Evolutionary conservation across 202 grass and related monocot species (phyloP).

Genomic region (Schoenoplectus tabernaemontani): DNA sequence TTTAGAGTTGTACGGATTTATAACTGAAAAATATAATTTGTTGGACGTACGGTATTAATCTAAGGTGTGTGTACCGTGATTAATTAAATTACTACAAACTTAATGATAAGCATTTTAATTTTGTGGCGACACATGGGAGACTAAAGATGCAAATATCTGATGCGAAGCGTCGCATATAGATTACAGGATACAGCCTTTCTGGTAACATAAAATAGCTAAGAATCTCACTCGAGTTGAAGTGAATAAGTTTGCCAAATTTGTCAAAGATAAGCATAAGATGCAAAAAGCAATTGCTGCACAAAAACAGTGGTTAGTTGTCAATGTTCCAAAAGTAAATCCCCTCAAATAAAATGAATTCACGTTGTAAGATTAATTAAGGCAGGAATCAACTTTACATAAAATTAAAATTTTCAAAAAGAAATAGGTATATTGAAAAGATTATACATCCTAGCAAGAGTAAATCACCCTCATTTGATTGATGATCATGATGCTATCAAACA

Average conservation of each 20-base stretch:
- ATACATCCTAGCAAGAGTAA: neutral
- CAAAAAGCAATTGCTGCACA: neutral
- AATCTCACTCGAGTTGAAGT: neutral
- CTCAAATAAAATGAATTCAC: neutral
- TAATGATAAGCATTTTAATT: no score
- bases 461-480: neutral
- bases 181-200: no score
- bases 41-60: no score
- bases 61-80: no score
- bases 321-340: neutral
- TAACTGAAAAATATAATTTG: no score
- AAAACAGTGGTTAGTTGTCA: neutral
- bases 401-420: neutral
- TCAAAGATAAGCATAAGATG: slow-evolving; percentile 1
- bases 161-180: no score
- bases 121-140: no score
- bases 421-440: neutral
- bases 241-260: neutral
- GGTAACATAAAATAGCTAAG: neutral
- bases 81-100: no score
- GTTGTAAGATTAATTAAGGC: neutral
- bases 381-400: neutral
- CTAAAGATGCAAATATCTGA: no score
- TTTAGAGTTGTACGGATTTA: no score
- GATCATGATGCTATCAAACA: no score